Evolutionary conservation across 2,329 filamentous ascomycete species (phyloP).

Genomic region (Xylariaceae sp.): DNA sequence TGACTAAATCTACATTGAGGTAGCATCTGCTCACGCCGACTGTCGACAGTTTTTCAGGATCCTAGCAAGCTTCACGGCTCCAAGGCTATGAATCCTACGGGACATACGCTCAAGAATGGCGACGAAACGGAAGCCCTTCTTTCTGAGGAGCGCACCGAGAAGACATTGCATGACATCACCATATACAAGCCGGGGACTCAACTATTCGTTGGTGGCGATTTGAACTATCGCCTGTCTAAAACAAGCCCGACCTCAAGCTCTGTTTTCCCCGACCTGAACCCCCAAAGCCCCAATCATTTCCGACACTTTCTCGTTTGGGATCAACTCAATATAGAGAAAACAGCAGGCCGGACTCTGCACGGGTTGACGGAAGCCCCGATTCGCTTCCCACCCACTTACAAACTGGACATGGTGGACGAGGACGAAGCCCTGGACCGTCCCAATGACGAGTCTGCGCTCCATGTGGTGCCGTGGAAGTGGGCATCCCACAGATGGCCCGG

Average conservation of each 20-base stretch:
- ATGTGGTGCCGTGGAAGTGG: conserved; percentile 60
- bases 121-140: conserved; percentile 26
- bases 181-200: conserved; percentile 72
- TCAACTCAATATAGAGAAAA: conserved; percentile 70
- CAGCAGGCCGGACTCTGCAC: conserved; percentile 66
- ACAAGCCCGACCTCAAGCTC: conserved; percentile 56
- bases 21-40: conserved; percentile 3
- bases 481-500: conserved; percentile 78
- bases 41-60: conserved; percentile 57
- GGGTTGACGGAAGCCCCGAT: conserved; percentile 70
- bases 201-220: conserved; percentile 82
- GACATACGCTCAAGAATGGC: conserved; percentile 10
- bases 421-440: conserved; percentile 16
- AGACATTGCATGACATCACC: conserved; percentile 49
- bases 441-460: conserved; percentile 21
- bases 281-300: conserved; percentile 55
- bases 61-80: conserved; percentile 35
- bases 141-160: conserved; percentile 26
- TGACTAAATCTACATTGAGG: not conserved
- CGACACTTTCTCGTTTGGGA: conserved; percentile 64
- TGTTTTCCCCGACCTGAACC: conserved; percentile 55
- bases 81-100: conserved; percentile 13
- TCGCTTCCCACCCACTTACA: conserved; percentile 87
- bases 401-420: conserved; percentile 49
- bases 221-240: conserved; percentile 86